Evolutionary conservation across 768 basidiomycete genomes (phyloP), one percentile per base, ranked within the genome.

Genomic region (Podaxis sp.): DNA sequence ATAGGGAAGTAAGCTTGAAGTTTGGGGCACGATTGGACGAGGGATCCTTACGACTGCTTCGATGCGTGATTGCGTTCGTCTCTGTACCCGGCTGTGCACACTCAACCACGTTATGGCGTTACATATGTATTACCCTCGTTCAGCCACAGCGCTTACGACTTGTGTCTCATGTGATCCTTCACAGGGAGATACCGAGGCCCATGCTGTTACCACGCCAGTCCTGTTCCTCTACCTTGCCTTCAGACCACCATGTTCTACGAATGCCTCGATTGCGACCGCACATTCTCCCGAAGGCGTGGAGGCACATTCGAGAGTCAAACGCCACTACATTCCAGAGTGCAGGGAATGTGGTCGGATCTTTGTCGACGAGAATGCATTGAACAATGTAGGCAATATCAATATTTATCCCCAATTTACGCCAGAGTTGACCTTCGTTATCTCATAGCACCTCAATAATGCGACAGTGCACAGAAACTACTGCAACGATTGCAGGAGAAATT

Each of bases 201-300:
- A 1, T 30, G 28, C 28, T 2, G 33, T 33, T 33, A 33, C 33
- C 33, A 33, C 33, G 3, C 10, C 33, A 33, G 33, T 33, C 3
- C 33, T 2, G 0, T 10, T 33, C 8, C 33, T 2, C 10, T 33
- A 33, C 3, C 33, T 30, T 54, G 15, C 5, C 30, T 0, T 55
- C 33, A 15, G 20, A 11, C 28, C 53, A 30, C 8, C 17, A 62
- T 62, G 60, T 22, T 44, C 52, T 55, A 62, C 7, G 41, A 48
- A 20, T 62, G 60, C 30, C 60, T 62, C 33, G 52, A 62, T 48
- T 62, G 60, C 48, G 15, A 54, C 50, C 60, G 60, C 53, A 62
- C 28, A 26, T 62, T 62, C 33, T 26, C 53, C 7, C 8, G 41
- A 7, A 20, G 60, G 22, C 28, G 53, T 54, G 24, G 22, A 55